Percentiles rank a stretch among this genome's conserved stretches.
Conservation (phyloP, 306 rosid genomes). For the Sicyos edulis region DNA sequence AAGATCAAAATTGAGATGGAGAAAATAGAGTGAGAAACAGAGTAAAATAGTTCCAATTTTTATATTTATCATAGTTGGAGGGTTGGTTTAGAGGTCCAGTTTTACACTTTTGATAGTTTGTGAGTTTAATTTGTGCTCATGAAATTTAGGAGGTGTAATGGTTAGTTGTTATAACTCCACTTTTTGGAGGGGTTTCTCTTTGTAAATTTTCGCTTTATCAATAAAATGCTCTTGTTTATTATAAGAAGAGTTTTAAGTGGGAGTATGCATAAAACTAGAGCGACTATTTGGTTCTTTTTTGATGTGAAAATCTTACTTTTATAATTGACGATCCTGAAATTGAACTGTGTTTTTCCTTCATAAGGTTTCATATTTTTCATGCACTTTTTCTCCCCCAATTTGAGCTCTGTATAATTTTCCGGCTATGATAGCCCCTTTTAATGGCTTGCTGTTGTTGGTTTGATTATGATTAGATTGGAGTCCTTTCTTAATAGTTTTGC, state of each 20-base stretch:
- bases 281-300: background rate
- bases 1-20: no score
- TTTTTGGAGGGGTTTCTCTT: background rate
- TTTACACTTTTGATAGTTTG: no score
- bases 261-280: background rate
- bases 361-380: background rate
- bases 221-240: background rate
- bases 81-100: no score
- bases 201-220: background rate
- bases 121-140: no score
- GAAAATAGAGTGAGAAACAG: no score
- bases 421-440: background rate
- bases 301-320: background rate
- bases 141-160: no score
- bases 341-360: background rate
- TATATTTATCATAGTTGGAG: no score
- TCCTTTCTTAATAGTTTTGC: no score
- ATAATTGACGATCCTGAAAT: background rate
- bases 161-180: background rate
- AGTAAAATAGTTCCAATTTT: no score
- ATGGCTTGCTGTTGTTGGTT: slow-evolving; percentile 16
- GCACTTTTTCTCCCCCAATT: background rate
- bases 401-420: background rate
- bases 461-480: no score
- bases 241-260: background rate